phyloP scores from a whole-genome alignment of 2,329 filamentous ascomycete species.

The Septoria linicola region DNA sequence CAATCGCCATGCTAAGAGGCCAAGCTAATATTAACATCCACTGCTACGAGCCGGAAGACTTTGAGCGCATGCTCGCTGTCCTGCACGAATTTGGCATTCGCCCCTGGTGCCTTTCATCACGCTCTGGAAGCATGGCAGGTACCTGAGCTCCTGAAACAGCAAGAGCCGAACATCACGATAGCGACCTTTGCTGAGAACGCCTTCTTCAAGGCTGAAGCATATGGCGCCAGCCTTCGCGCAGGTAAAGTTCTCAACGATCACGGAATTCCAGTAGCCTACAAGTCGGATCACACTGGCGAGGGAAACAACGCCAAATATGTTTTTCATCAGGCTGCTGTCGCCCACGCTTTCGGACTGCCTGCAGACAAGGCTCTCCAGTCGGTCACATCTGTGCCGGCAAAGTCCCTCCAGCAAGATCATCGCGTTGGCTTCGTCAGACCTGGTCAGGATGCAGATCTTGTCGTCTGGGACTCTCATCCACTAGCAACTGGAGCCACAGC shows the following conservation, averaged over 20 bases:
- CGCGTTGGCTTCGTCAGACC: background rate
- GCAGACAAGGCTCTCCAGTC: background rate
- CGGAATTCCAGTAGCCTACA: conserved; percentile 2
- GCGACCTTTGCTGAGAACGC: conserved; percentile 7
- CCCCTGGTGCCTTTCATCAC: conserved; percentile 4
- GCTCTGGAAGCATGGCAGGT: conserved; percentile 6
- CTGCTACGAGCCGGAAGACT: conserved; percentile 6
- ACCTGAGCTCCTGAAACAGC: conserved; percentile 1
- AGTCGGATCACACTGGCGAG: conserved; percentile 6
- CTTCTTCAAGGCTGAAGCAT: conserved; percentile 7
- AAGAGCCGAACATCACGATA: conserved; percentile 6
- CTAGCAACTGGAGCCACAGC: conserved; percentile 1
- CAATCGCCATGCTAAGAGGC: conserved; percentile 1
- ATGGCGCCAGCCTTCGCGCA: conserved; percentile 1
- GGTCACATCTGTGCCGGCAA: background rate
- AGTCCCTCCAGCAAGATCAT: conserved; percentile 1
- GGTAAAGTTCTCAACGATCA: conserved; percentile 2
- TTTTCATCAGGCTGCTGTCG: conserved; percentile 3
- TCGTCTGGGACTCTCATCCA: conserved; percentile 6
- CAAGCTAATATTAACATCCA: conserved; percentile 7
- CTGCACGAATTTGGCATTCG: conserved; percentile 5
- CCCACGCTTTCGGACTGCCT: conserved; percentile 1
- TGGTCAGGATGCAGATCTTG: conserved; percentile 5
- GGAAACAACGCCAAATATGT: conserved; percentile 3
- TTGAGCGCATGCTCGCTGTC: conserved; percentile 4